These are phyloP conservation scores for Hypoxylon perforatum DNA, from an alignment of 495 filamentous ascomycete species.

Conservation along the genomic window DNA sequence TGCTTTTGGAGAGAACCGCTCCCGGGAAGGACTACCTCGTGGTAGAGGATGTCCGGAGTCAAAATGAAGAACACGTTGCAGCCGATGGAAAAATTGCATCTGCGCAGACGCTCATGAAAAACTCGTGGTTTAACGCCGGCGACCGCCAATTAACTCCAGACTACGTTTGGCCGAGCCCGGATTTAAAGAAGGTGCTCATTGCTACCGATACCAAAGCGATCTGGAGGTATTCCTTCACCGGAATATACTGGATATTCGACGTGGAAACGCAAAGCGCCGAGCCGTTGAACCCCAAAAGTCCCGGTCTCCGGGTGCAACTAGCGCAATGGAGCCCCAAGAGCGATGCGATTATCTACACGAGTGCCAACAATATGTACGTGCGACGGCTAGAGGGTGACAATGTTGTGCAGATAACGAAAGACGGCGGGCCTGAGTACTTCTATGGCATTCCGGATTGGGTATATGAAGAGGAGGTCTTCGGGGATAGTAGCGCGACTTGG, in stretches of 20 bases:
- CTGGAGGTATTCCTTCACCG: conserved; percentile 90
- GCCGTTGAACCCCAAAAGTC: conserved; percentile 77
- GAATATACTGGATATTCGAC: conserved; percentile 92
- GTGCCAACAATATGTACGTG: conserved; percentile 88
- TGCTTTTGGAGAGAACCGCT: conserved; percentile 75
- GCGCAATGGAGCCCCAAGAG: conserved; percentile 91
- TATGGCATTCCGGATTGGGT: conserved; percentile 99
- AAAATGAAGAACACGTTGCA: conserved; percentile 44
- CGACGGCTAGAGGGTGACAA: conserved; percentile 68
- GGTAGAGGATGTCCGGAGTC: conserved; percentile 83
- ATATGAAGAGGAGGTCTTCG: conserved; percentile 95
- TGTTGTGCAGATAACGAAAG: conserved; percentile 80
- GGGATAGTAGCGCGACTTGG: conserved; percentile 86
- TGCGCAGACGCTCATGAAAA: conserved; percentile 77
- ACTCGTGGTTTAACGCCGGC: conserved; percentile 67
- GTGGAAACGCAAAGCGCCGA: conserved; percentile 82
- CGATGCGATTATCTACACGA: conserved; percentile 84
- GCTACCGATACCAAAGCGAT: conserved; percentile 75
- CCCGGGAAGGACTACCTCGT: conserved; percentile 75
- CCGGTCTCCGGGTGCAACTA: conserved; percentile 78
- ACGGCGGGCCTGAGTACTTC: conserved; percentile 88
- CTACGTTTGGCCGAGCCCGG: conserved; percentile 78
- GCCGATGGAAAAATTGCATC: conserved; percentile 48
- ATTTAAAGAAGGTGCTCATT: conserved; percentile 86
- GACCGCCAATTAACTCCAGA: conserved; percentile 61